Evolutionary conservation across 495 filamentous ascomycete genomes (phyloP), one percentile per base, ranked within the genome.

Genomic region (Cladorrhinum samala): DNA sequence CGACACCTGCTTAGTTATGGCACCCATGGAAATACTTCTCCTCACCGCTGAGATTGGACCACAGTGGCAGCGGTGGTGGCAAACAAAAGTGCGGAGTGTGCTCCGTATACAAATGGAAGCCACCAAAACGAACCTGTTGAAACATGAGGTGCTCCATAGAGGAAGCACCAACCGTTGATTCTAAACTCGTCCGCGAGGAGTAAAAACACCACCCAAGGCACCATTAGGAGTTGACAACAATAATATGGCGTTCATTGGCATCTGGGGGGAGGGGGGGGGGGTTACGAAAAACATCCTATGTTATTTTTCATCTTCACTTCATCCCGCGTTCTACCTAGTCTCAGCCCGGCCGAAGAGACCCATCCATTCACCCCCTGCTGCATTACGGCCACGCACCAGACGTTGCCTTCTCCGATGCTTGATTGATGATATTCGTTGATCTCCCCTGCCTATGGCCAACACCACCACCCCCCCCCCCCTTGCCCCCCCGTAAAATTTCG

Each of bases 401-500:
- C 27, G 39, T 27, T 54, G 5, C 46, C 42, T 51, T 27, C 54
- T 50, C 61, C 60, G 63, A 61, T 53, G 48, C 21, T 41, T 14
- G 25, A 13, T 23, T 50, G 53, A 50, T 55, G 49, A 38, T 49
- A 58, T 39, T 42, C 37, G 27, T 52, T 38, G 40, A 53, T 55
- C 41, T 41, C 37, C 54, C 59, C 44, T 46, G 50, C 59, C 54
- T 21, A 50, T 43, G 50, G 49, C 44, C 40, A 46, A 18, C 37
- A 38, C 41, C 43, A 36, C 53, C 50, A 41, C 51, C 37, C 39
- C 45, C 43, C 42, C 50, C 53, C 46, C 53, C 41, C 42, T 46
- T 37, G 36, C 50, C 53, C 46, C 53, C 41, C 42, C 50, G 21
- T 24, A 44, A 49, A 55, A 55, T 65, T 53, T 61, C 65, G 64